Evolutionary conservation across 345 rosid species (phyloP).

Genomic region (Acer saccharum): DNA sequence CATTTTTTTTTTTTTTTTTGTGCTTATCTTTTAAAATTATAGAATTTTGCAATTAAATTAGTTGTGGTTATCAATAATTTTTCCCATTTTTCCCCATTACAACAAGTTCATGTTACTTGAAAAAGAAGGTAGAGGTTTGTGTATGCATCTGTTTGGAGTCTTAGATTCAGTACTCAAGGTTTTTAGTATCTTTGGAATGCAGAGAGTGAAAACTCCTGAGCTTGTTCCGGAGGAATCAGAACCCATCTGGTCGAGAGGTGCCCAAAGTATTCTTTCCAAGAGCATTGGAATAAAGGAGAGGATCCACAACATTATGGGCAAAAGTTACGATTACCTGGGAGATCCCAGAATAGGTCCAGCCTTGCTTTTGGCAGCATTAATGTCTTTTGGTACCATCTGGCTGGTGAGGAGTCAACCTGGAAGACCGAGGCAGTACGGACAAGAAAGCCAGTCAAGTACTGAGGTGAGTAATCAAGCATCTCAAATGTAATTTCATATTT

Average conservation of each 20-base stretch:
- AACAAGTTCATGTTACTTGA: neutral
- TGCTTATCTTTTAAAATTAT: constrained; percentile 1
- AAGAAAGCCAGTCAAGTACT: constrained; percentile 36
- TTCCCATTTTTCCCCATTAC: neutral
- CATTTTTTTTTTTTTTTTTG: neutral
- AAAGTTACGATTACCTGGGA: constrained; percentile 46
- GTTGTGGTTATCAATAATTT: neutral
- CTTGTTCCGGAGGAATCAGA: constrained; percentile 81
- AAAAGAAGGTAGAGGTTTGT: neutral
- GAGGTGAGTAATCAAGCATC: constrained; percentile 35
- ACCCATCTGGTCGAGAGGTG: constrained; percentile 66
- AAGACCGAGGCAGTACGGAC: constrained; percentile 41
- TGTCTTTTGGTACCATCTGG: constrained; percentile 73
- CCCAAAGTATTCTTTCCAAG: constrained; percentile 46
- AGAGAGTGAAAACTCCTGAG: constrained; percentile 81
- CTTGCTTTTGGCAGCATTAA: constrained; percentile 75
- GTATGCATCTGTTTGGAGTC: constrained; percentile 1
- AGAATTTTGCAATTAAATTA: neutral
- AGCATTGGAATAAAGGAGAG: constrained; percentile 60
- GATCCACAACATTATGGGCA: constrained; percentile 31
- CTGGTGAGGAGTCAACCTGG: constrained; percentile 58
- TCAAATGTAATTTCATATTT: neutral
- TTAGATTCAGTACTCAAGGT: constrained; percentile 6
- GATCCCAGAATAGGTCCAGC: constrained; percentile 88
- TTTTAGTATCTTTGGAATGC: constrained; percentile 22